Conservation (phyloP, 1,139 yeast species). For the Lodderomyces jiufengensis region DNA sequence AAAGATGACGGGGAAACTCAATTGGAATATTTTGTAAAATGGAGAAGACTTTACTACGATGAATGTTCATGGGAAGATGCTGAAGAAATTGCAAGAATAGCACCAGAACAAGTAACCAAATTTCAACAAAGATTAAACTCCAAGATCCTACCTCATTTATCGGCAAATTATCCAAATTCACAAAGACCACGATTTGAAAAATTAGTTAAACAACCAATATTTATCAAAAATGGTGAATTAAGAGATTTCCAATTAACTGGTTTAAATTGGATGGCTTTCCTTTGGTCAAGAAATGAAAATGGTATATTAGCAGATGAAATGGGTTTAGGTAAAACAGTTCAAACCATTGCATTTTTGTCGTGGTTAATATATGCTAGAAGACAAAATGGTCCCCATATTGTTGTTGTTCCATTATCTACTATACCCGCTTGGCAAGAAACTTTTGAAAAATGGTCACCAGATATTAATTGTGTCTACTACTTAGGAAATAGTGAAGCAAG, state of each 20-base stretch:
- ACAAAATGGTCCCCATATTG: constrained; percentile 94
- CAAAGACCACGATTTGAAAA: constrained; percentile 89
- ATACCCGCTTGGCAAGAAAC: constrained; percentile 99
- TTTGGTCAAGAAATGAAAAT: constrained; percentile 96
- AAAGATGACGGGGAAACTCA: constrained; percentile 55
- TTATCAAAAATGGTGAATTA: constrained; percentile 85
- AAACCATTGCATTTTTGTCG: constrained; percentile 88
- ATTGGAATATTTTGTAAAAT: constrained; percentile 81
- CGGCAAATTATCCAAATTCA: constrained; percentile 67
- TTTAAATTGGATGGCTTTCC: constrained; percentile 98
- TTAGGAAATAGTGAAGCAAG: constrained; percentile 91
- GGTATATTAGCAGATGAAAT: constrained; percentile 98
- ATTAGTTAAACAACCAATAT: constrained; percentile 79
- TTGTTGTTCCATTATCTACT: constrained; percentile 94
- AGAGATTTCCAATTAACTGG: constrained; percentile 98
- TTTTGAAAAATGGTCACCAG: constrained; percentile 97
- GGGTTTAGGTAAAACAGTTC: constrained; percentile 99
- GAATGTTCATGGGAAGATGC: constrained; percentile 98
- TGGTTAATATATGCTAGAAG: constrained; percentile 94
- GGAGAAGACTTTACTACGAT: constrained; percentile 92
- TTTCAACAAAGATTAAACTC: constrained; percentile 81
- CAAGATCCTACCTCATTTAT: constrained; percentile 76
- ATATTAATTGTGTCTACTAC: constrained; percentile 85
- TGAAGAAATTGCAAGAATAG: constrained; percentile 73
- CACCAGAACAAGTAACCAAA: constrained; percentile 80